Evolutionary conservation across 768 basidiomycete genomes (phyloP), one percentile per base, ranked within the genome.

Genomic region (Suillus variegatus): DNA sequence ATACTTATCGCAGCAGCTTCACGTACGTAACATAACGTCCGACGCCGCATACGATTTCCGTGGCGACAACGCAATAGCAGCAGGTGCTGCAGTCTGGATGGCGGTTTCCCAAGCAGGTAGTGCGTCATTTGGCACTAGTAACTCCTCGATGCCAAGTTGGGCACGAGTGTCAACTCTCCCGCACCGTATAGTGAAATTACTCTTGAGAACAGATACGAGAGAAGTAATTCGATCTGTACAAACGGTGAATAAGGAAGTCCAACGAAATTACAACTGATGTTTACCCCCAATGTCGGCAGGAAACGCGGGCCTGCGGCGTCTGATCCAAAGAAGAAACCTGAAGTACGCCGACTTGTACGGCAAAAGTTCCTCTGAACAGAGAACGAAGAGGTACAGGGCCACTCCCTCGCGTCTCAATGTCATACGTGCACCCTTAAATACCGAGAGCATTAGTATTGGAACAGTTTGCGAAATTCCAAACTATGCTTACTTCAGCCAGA

Each of bases 281-380:
- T 56, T 74, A 69, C 76, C 76, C 63, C 61, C 70, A 5, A 78
- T 66, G 13, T 78, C 77, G 0, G 57, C 14, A 16, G 61, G 55
- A 67, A 76, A 77, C 40, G 64, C 67, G 16, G 61, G 54, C 36
- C 76, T 71, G 43, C 79, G 81, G 52, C 74, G 73, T 66, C 79
- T 74, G 14, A 84, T 70, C 68, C 81, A 73, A 43, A 77, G 74
- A 46, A 88, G 76, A 62, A 86, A 72, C 65, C 79, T 80, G 70
- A 84, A 79, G 73, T 87, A 88, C 12, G 79, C 80, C 44, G 74
- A 70, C 75, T 86, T 87, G 75, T 80, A 78, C 14, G 75, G 77
- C 44, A 75, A 69, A 40, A 81, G 71, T 62, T 74, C 68, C 36
- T 77, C 67, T 28, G 82, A 73, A 70, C 86, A 86, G 49, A 79